These are phyloP conservation scores for Crithidia mellificae DNA, from an alignment of 208 protist genomes.

Conservation along the genomic window DNA sequence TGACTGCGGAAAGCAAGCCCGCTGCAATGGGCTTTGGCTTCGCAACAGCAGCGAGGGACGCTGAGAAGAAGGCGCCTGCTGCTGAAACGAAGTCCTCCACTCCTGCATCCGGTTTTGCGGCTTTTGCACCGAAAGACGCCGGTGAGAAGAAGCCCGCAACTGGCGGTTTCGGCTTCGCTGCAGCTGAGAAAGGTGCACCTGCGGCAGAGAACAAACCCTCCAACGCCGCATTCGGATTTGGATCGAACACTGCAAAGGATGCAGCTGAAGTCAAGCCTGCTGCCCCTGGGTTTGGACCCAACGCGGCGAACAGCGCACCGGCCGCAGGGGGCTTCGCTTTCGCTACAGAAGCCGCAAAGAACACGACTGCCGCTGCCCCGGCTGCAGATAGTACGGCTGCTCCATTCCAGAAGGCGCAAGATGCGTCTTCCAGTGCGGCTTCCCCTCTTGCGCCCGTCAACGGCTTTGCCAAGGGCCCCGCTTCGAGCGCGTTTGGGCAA, in stretches of 20 bases:
- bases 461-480: neutral
- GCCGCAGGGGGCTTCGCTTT: too few relatives aligned
- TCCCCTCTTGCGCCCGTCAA: neutral
- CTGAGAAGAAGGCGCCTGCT: constrained; percentile 3
- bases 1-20: constrained; percentile 9
- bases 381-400: neutral
- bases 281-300: constrained; percentile 5
- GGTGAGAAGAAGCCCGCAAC: neutral
- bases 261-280: constrained; percentile 7
- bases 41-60: constrained; percentile 11
- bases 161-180: constrained; percentile 7
- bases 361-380: neutral
- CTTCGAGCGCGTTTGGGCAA: neutral
- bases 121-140: constrained; percentile 12
- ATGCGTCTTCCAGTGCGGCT: neutral
- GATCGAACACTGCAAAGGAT: neutral
- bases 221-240: too few relatives aligned
- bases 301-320: too few relatives aligned
- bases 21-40: constrained; percentile 4
- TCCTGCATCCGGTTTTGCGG: neutral
- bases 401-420: neutral
- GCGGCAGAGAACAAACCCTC: too few relatives aligned
- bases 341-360: neutral
- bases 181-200: neutral
- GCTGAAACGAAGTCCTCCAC: constrained; percentile 1